Evolutionary conservation across 129 eudicot genomes (phyloP).

Genomic region (carrot (Daucus carota)): DNA sequence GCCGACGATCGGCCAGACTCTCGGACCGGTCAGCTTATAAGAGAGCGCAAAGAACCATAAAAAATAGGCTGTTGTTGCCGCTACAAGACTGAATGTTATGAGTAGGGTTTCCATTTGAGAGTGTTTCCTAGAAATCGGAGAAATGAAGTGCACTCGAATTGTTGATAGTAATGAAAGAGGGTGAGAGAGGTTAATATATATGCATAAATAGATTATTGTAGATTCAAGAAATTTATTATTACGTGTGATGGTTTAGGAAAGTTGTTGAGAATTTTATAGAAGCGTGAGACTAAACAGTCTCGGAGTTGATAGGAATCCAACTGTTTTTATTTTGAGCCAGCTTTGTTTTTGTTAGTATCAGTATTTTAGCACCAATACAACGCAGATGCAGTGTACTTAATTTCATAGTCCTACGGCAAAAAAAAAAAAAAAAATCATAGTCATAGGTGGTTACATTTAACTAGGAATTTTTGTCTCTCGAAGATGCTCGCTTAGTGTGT

Average conservation of each 20-base stretch:
- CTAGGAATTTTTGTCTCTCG: no score
- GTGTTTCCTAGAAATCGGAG: not conserved
- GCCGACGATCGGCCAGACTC: slow-evolving; percentile 58
- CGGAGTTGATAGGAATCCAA: slow-evolving; percentile 15
- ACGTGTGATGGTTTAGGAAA: slow-evolving; percentile 33
- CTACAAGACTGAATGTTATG: slow-evolving; percentile 29
- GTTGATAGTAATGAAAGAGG: slow-evolving; percentile 14
- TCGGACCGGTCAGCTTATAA: slow-evolving; percentile 49
- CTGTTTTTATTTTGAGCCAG: not conserved
- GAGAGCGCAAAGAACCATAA: slow-evolving; percentile 65
- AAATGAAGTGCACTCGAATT: not conserved
- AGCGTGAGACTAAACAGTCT: slow-evolving; percentile 11
- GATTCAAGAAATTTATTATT: not conserved
- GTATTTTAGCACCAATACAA: not conserved
- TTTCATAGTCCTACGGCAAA: no score
- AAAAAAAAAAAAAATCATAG: no score
- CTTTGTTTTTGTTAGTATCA: not conserved
- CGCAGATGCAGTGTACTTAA: not conserved
- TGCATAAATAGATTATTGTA: slow-evolving; percentile 5
- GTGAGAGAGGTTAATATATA: slow-evolving; percentile 15
- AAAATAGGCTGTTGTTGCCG: slow-evolving; percentile 49
- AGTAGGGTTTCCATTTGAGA: slow-evolving; percentile 37
- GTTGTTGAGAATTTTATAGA: slow-evolving; percentile 45
- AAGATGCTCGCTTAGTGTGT: no score
- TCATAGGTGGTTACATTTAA: no score